Conservation (phyloP, 2,329 filamentous ascomycete genomes). For the Diaporthe helianthi region DNA sequence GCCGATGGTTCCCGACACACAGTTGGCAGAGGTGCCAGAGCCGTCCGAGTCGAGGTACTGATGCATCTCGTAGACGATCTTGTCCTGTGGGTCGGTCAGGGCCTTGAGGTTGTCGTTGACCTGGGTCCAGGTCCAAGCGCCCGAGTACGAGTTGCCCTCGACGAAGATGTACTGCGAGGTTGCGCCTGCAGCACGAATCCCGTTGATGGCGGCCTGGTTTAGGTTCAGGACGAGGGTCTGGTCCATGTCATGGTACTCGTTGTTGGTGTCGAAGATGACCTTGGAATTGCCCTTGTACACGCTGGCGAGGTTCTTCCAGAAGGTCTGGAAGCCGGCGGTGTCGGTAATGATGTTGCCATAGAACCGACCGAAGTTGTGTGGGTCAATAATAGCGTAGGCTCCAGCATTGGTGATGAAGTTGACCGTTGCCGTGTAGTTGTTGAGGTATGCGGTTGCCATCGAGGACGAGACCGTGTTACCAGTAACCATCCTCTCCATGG, state of each 20-base stretch:
- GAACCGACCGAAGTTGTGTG: constrained; percentile 66
- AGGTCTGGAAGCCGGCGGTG: constrained; percentile 58
- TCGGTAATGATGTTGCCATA: constrained; percentile 60
- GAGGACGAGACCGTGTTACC: constrained; percentile 50
- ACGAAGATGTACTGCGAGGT: constrained; percentile 58
- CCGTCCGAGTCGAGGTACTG: constrained; percentile 63
- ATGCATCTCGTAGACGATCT: constrained; percentile 64
- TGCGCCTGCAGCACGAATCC: constrained; percentile 63
- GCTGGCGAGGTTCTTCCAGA: constrained; percentile 63
- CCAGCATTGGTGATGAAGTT: constrained; percentile 42
- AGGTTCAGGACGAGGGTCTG: constrained; percentile 61
- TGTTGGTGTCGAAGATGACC: constrained; percentile 69
- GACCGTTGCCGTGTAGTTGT: constrained; percentile 44
- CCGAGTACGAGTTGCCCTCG: constrained; percentile 44
- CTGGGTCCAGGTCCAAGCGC: constrained; percentile 46
- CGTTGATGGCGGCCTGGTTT: constrained; percentile 67
- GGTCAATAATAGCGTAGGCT: constrained; percentile 47
- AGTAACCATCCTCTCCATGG: constrained; percentile 65
- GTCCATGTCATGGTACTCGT: constrained; percentile 68
- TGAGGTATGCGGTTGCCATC: constrained; percentile 43
- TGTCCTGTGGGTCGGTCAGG: constrained; percentile 55
- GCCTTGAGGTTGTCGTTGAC: constrained; percentile 48
- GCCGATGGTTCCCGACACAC: constrained; percentile 58
- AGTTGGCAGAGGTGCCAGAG: constrained; percentile 55
- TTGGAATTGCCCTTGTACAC: constrained; percentile 58